Evolutionary conservation across 2,329 filamentous ascomycete species (phyloP), one percentile per base, ranked within the genome.

Genomic region (Talaromyces sp.): DNA sequence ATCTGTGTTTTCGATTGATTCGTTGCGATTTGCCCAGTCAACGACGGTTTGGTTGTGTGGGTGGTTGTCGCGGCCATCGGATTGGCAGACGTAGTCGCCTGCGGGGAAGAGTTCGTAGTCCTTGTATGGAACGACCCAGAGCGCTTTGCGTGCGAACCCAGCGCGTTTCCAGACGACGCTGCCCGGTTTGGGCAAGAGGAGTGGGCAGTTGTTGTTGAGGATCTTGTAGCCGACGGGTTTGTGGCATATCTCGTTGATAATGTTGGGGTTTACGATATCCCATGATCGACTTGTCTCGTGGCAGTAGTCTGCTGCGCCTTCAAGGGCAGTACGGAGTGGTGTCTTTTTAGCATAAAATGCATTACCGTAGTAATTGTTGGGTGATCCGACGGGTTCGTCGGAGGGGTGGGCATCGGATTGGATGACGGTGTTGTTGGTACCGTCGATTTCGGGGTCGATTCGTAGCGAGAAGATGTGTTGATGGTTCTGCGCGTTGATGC

Each of bases 391-490:
- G 2, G 90, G 88, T 0, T 87, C 92, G 0, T 89, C 84, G 0
- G 88, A 89, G 0, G 84, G 81, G 1, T 87, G 83, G 0, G 92
- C 90, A 70, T 97, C 93, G 16, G 90, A 88, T 78, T 93, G 87
- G 82, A 92, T 93, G 66, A 97, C 84, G 0, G 92, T 93, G 76
- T 97, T 97, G 68, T 88, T 85, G 0, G 89, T 85, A 0, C 93
- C 93, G 73, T 97, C 93, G 64, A 97, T 85, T 73, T 94, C 95
- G 41, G 93, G 87, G 75, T 97, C 91, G 50, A 97, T 82, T 47
- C 93, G 91, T 50, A 97, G 82, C 74, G 92, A 97, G 85, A 97
- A 97, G 43, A 97, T 84, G 77, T 97, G 93, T 78, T 97, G 93
- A 77, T 97, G 93, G 80, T 97, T 97, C 80, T 97, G 93, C 0